Evolutionary conservation across 2,329 filamentous ascomycete species (phyloP).

Genomic region (Claviceps spartinae): DNA sequence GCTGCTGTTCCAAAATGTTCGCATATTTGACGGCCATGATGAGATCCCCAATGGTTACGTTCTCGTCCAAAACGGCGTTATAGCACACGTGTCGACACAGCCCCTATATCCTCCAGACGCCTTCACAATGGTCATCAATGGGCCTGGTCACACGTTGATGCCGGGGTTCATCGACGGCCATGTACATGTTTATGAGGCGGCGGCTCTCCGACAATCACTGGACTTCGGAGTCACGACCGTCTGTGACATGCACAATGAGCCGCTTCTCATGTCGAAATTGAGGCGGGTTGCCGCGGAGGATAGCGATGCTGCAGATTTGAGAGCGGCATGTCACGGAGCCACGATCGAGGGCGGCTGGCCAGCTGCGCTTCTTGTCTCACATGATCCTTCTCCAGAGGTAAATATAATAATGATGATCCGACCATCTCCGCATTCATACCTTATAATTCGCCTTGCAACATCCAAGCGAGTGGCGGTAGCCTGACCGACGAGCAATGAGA

Average conservation of each 20-base stretch:
- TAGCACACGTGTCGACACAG: conserved; percentile 14
- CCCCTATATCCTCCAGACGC: conserved; percentile 7
- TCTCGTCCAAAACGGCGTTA: conserved; percentile 26
- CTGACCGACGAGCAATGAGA: no score
- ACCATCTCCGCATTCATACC: neutral
- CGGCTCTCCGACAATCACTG: conserved; percentile 27
- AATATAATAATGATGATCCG: neutral
- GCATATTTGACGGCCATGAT: conserved; percentile 31
- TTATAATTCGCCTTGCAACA: neutral
- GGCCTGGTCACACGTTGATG: conserved; percentile 31
- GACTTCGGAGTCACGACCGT: conserved; percentile 38
- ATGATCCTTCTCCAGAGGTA: conserved; percentile 5
- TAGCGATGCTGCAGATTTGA: conserved; percentile 30
- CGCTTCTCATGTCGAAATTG: conserved; percentile 17
- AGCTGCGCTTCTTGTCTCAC: conserved; percentile 2
- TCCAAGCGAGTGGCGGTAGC: no score
- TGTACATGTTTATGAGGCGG: conserved; percentile 30
- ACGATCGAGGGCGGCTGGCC: conserved; percentile 41
- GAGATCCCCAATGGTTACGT: conserved; percentile 26
- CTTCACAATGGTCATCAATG: conserved; percentile 20
- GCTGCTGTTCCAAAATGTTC: conserved; percentile 15
- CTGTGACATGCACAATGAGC: conserved; percentile 33
- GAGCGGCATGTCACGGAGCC: conserved; percentile 32
- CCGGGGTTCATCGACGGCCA: conserved; percentile 38
- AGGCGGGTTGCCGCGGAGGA: conserved; percentile 12